These are phyloP conservation scores for Thermochaetoides dissita DNA, from an alignment of 2,329 filamentous ascomycete species.

Conservation along the genomic window DNA sequence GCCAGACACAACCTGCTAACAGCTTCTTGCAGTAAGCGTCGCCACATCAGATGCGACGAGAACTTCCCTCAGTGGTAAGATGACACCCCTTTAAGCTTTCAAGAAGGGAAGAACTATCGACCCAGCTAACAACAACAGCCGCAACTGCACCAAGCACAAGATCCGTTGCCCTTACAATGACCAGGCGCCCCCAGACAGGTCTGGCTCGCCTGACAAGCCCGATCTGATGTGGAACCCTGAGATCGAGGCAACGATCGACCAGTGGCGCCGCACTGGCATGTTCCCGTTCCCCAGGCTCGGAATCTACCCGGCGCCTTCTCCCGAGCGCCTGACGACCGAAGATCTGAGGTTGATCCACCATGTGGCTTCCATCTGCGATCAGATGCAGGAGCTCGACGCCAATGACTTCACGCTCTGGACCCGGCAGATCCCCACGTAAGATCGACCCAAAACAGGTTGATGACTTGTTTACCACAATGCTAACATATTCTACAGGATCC, in stretches of 20 bases:
- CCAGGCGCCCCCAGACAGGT: conserved; percentile 50
- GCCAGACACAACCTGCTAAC: conserved; percentile 6
- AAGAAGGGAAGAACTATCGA: not conserved
- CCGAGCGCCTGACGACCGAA: conserved; percentile 57
- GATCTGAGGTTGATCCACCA: conserved; percentile 86
- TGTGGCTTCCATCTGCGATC: conserved; percentile 70
- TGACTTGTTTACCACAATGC: no score
- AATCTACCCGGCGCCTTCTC: conserved; percentile 60
- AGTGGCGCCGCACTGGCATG: conserved; percentile 70
- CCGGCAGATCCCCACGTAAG: conserved; percentile 80
- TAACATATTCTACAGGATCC: conserved; percentile 39
- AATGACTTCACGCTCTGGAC: conserved; percentile 87
- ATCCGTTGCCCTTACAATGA: conserved; percentile 98
- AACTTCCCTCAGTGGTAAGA: conserved; percentile 91
- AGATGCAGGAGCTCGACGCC: conserved; percentile 63
- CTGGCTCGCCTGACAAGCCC: conserved; percentile 46
- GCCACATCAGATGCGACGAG: conserved; percentile 96
- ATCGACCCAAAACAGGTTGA: conserved; percentile 3
- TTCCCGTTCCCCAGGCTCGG: conserved; percentile 76
- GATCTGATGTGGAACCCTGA: conserved; percentile 76
- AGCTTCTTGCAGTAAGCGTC: conserved; percentile 51
- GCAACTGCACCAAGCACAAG: conserved; percentile 98
- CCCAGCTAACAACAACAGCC: conserved; percentile 36
- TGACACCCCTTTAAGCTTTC: not conserved
- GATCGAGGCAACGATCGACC: conserved; percentile 65